phyloP scores from a whole-genome alignment of 2,329 filamentous ascomycete species.

The Fusarium chlamydosporum region DNA sequence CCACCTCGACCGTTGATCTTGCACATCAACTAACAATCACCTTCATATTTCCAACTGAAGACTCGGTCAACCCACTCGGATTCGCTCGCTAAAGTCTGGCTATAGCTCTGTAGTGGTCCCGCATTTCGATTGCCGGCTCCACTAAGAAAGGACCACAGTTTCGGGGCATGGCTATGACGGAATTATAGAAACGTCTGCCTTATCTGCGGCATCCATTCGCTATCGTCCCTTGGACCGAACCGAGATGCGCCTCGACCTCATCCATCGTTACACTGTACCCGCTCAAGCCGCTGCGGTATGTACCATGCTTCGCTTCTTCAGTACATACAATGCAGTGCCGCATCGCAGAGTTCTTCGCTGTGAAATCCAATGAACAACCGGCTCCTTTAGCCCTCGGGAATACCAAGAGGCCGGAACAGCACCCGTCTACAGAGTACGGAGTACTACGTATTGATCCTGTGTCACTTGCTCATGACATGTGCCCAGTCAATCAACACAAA shows the following conservation, averaged over 20 bases:
- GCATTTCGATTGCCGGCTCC: constrained; percentile 27
- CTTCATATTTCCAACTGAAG: neutral
- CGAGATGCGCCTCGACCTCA: constrained; percentile 40
- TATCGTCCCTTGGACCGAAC: constrained; percentile 52
- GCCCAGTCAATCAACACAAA: constrained; percentile 15
- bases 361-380: constrained; percentile 20
- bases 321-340: neutral
- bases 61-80: constrained; percentile 1
- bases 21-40: neutral
- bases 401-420: constrained; percentile 26
- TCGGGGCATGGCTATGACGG: constrained; percentile 41
- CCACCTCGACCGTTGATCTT: neutral
- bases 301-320: neutral
- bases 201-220: constrained; percentile 19
- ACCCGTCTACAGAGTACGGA: neutral
- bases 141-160: constrained; percentile 42
- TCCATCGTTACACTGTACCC: constrained; percentile 19
- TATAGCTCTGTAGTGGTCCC: constrained; percentile 11
- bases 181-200: constrained; percentile 25
- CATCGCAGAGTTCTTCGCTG: neutral
- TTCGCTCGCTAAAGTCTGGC: constrained; percentile 3
- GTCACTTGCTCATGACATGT: constrained; percentile 28
- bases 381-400: constrained; percentile 51
- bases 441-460: constrained; percentile 2
- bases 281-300: no score